Evolutionary conservation across 257 asterid species (phyloP).

Genomic region (Solanum paucissectum): DNA sequence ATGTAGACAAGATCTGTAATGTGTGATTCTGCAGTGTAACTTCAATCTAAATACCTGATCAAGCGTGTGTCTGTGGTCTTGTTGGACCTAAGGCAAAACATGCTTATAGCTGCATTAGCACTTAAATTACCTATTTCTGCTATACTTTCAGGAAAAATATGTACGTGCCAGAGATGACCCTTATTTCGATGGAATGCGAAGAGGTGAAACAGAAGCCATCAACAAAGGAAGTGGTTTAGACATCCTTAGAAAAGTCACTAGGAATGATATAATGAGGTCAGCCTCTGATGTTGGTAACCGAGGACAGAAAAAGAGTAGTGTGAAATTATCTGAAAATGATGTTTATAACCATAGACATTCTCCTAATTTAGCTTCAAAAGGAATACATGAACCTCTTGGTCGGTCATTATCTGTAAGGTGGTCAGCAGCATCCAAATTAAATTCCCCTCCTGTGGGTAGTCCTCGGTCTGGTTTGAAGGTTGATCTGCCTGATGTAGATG

Average conservation of each 20-base stretch:
- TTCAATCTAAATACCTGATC: background rate
- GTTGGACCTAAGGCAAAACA: background rate
- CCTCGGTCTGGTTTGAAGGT: slow-evolving; percentile 18
- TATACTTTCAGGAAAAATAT: slow-evolving; percentile 10
- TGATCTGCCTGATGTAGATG: slow-evolving; percentile 12
- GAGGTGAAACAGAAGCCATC: slow-evolving; percentile 34
- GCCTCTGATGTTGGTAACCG: slow-evolving; percentile 45
- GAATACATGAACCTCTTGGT: slow-evolving; percentile 43
- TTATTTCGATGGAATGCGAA: slow-evolving; percentile 60
- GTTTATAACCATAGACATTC: slow-evolving; percentile 8
- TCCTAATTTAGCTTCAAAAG: slow-evolving; percentile 32
- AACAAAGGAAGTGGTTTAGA: slow-evolving; percentile 29
- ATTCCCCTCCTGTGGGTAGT: slow-evolving; percentile 29
- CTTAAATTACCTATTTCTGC: background rate
- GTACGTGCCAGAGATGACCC: slow-evolving; percentile 58
- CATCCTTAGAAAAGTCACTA: slow-evolving; percentile 21
- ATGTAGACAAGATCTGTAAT: background rate
- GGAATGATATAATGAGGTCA: slow-evolving; percentile 20
- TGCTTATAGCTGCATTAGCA: background rate
- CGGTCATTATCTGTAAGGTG: slow-evolving; percentile 51
- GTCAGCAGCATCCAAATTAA: slow-evolving; percentile 27
- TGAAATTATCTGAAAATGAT: slow-evolving; percentile 15
- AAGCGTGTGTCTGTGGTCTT: background rate
- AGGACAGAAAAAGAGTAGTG: slow-evolving; percentile 15
- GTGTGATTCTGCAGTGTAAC: background rate